Percentiles rank a stretch among this genome's conserved stretches.
These are phyloP conservation scores for Paecilomyces sp. DNA, from an alignment of 2,329 filamentous ascomycete genomes.

Conservation along the genomic window DNA sequence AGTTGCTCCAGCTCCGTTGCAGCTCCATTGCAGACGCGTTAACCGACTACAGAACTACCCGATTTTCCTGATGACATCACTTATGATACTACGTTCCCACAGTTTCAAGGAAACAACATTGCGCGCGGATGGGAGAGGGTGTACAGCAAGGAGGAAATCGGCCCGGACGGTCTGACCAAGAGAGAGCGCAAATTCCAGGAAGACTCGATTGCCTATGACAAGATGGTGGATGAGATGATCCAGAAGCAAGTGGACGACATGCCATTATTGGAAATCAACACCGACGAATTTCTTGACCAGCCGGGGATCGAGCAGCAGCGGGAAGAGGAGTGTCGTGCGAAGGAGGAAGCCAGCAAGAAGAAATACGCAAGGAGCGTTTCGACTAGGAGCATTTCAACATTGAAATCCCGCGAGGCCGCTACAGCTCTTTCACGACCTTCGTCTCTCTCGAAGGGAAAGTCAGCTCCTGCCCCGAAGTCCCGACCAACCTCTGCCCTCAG, in stretches of 20 bases:
- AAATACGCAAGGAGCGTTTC: conserved; percentile 19
- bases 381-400: conserved; percentile 20
- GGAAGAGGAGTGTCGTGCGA: conserved; percentile 17
- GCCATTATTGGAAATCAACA: conserved; percentile 53
- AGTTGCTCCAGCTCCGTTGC: not conserved
- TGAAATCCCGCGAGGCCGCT: conserved; percentile 35
- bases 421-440: conserved; percentile 25
- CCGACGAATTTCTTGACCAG: conserved; percentile 36
- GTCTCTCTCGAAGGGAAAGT: conserved; percentile 24
- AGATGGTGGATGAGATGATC: conserved; percentile 61
- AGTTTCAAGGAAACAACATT: conserved; percentile 48
- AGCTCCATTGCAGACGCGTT: conserved; percentile 11
- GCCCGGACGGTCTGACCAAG: conserved; percentile 55
- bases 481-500: conserved; percentile 27
- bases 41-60: conserved; percentile 46
- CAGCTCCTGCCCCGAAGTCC: conserved; percentile 21
- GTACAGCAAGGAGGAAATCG: conserved; percentile 41
- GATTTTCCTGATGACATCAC: conserved; percentile 39
- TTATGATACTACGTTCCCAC: conserved; percentile 44
- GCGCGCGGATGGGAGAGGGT: conserved; percentile 45
- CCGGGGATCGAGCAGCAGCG: conserved; percentile 20
- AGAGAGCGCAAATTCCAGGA: conserved; percentile 63
- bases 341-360: conserved; percentile 16
- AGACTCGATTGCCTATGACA: conserved; percentile 54
- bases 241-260: conserved; percentile 58